Conservation (phyloP, 352 stramenopile species). For the Pythium aristosporum region DNA sequence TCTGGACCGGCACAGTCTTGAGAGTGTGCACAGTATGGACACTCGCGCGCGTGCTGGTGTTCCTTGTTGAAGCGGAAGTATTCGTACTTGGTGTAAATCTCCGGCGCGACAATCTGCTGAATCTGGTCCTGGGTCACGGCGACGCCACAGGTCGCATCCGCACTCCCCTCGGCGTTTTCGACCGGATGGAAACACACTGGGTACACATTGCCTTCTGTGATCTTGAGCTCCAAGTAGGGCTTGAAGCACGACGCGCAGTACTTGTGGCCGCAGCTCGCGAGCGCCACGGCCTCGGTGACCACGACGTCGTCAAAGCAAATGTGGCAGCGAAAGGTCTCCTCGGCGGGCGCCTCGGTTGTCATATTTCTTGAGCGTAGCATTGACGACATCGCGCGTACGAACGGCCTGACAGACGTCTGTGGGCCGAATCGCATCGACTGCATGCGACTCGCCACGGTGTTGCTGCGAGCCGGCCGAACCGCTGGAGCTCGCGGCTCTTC, state of each 20-base stretch:
- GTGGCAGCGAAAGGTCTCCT: conserved; percentile 75
- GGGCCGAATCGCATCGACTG: no score
- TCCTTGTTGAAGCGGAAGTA: conserved; percentile 77
- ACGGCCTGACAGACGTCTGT: neutral
- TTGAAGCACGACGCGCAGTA: conserved; percentile 68
- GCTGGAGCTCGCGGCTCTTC: no score
- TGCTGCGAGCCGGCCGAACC: no score
- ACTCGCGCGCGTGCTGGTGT: conserved; percentile 59
- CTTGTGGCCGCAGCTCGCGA: conserved; percentile 48
- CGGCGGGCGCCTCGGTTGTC: neutral
- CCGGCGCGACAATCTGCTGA: neutral
- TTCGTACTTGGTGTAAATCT: conserved; percentile 1
- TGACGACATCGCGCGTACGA: conserved; percentile 14
- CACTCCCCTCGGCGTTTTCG: conserved; percentile 28
- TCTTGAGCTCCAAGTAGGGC: conserved; percentile 69
- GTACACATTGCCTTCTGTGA: conserved; percentile 67
- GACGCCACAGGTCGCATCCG: neutral
- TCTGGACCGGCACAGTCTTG: conserved; percentile 56
- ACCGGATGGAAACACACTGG: conserved; percentile 64
- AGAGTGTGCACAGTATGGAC: conserved; percentile 58
- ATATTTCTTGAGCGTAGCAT: conserved; percentile 2
- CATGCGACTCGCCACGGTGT: no score
- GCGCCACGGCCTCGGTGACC: conserved; percentile 32
- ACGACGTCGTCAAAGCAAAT: conserved; percentile 73
- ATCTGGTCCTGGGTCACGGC: neutral